phyloP scores from a whole-genome alignment of 108 stramenopile species.

The Chaetoceros muelleri region DNA sequence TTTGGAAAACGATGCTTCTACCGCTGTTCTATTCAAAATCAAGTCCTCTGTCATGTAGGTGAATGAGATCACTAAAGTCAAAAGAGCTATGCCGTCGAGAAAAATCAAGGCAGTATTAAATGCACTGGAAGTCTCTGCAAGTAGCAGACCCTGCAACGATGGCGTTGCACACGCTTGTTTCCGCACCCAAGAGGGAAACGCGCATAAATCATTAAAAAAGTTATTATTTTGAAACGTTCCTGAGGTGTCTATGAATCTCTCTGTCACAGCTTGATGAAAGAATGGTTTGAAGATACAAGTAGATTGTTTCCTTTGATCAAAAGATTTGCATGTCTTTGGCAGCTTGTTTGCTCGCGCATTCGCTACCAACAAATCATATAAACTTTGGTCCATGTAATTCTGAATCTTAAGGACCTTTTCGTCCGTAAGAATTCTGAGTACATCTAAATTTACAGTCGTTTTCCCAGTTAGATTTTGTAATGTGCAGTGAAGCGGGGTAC shows the following conservation, averaged over 20 bases:
- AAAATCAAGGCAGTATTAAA: neutral
- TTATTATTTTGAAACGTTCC: neutral
- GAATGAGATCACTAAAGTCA: neutral
- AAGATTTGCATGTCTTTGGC: neutral
- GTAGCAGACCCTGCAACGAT: neutral
- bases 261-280: neutral
- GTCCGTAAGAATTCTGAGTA: slow-evolving; percentile 9
- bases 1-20: neutral
- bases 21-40: neutral
- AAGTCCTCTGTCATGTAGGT: neutral
- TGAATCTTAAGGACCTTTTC: neutral
- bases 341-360: neutral
- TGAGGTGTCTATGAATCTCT: neutral
- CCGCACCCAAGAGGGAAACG: neutral
- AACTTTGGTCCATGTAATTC: neutral
- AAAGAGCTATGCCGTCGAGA: neutral
- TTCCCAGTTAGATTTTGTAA: slow-evolving; percentile 18
- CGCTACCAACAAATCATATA: neutral
- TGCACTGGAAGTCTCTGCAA: neutral
- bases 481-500: slow-evolving; percentile 38
- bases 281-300: neutral
- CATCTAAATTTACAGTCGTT: slow-evolving; percentile 13
- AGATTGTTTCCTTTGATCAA: neutral
- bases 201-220: neutral
- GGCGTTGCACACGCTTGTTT: neutral